Percentiles rank a stretch among this genome's conserved stretches.
Conservation (phyloP, 495 filamentous ascomycete genomes). For the Corynascus novoguineensis region DNA sequence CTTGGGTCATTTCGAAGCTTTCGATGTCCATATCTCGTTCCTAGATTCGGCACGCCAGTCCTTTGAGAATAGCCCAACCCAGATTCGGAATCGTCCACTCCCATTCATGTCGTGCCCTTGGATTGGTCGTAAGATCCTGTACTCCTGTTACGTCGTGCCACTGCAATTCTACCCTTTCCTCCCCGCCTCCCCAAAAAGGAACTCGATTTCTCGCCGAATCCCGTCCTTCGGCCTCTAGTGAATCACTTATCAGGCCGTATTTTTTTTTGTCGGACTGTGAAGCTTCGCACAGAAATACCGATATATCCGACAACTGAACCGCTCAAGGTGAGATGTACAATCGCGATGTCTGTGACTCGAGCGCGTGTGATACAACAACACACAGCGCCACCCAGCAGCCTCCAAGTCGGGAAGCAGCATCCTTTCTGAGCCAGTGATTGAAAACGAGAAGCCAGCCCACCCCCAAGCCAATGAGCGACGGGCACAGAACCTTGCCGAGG, state of each 20-base stretch:
- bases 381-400: not conserved
- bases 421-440: not conserved
- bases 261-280: too few species aligned
- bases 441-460: not conserved
- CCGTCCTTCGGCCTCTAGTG: too few species aligned
- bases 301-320: too few species aligned
- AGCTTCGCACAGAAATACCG: too few species aligned
- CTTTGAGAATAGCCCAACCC: not conserved
- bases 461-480: not conserved
- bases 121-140: not conserved
- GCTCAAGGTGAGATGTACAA: too few species aligned
- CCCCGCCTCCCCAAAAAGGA: not conserved
- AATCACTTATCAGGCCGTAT: too few species aligned
- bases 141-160: not conserved
- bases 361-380: too few species aligned
- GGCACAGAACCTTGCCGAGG: not conserved
- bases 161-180: not conserved
- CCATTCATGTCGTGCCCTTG: not conserved
- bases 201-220: not conserved
- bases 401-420: not conserved
- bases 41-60: not conserved
- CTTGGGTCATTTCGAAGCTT: not conserved
- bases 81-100: too few species aligned
- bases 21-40: not conserved
- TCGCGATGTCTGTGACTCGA: too few species aligned